Evolutionary conservation across 495 filamentous ascomycete genomes (phyloP).

Genomic region (Daldinia decipiens): DNA sequence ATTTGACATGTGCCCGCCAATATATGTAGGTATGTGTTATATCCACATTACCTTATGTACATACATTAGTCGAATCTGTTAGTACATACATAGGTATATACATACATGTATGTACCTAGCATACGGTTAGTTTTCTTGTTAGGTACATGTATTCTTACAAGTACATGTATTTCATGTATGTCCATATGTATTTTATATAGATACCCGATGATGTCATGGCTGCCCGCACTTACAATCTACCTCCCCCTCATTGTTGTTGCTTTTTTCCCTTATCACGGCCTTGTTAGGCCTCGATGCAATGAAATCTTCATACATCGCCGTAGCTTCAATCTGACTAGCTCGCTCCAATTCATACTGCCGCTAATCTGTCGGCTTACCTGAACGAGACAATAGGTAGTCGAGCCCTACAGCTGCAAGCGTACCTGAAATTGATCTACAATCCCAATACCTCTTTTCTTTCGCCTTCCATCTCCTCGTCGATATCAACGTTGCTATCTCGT

Average conservation of each 20-base stretch:
- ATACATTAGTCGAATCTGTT: too few species aligned
- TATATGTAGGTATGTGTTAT: background rate
- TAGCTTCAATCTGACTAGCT: constrained; percentile 34
- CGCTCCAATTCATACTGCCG: constrained; percentile 21
- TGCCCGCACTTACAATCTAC: constrained; percentile 26
- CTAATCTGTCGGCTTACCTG: constrained; percentile 39
- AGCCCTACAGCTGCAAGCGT: constrained; percentile 27
- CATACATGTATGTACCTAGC: too few species aligned
- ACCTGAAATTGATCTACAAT: constrained; percentile 34
- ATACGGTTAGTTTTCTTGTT: too few species aligned
- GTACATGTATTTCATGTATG: background rate
- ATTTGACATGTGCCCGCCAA: constrained; percentile 1
- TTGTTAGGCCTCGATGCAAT: constrained; percentile 30
- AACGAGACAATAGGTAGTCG: constrained; percentile 32
- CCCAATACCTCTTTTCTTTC: constrained; percentile 20
- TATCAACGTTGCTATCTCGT: background rate
- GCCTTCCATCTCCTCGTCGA: background rate
- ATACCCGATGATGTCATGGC: constrained; percentile 36
- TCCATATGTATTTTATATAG: constrained; percentile 1
- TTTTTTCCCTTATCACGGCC: constrained; percentile 16
- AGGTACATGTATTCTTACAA: background rate
- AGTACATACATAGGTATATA: too few species aligned
- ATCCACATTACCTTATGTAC: too few species aligned
- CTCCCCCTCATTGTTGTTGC: constrained; percentile 23
- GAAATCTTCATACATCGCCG: constrained; percentile 22